Evolutionary conservation across 2,329 filamentous ascomycete genomes (phyloP), one percentile per base, ranked within the genome.

Genomic region (Huntiella omanensis): DNA sequence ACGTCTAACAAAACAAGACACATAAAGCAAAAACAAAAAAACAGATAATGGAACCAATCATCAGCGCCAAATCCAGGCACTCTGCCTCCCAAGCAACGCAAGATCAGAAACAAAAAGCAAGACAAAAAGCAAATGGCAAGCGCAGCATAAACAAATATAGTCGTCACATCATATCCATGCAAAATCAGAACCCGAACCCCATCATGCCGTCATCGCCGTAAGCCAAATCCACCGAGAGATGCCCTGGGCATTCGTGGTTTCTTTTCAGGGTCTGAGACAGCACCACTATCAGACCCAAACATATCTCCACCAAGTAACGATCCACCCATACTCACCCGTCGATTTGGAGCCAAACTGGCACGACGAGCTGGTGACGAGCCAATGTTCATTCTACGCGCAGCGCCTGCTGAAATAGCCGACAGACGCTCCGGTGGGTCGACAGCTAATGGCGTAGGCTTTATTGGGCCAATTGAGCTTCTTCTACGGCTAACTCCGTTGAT

Each of bases 361-460:
- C 34, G 34, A 36, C 34, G 34, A 17, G n/a, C 45, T n/a, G 45
- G 45, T n/a, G 45, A 47, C 15, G 45, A 47, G 33, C 66, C 64
- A 48, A 75, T 57, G 52, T 73, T 70, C 71, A 76, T 75, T 40
- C 72, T 64, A 45, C 72, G 59, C 16, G 71, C 72, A 54, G 76
- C 71, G 2, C 70, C 70, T 1, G 67, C 60, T 8, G 70, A 74
- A 51, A 75, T 62, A 3, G 51, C 49, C 8, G 54, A 12, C 47
- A 43, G 37, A 17, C 38, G 54, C 16, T 69, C 64, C 2, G 63
- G 59, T 1, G 71, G 66, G 33, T 69, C 69, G 57, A 69, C 74
- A 33, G 62, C 57, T 53, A 75, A 64, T 11, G 72, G 71, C 10
- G 71, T 70, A 33, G 68, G 63, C 41, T 68, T 62, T n/a, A n/a